Conservation (phyloP, 148 eudicot genomes). For the Heliosperma pusillum region DNA sequence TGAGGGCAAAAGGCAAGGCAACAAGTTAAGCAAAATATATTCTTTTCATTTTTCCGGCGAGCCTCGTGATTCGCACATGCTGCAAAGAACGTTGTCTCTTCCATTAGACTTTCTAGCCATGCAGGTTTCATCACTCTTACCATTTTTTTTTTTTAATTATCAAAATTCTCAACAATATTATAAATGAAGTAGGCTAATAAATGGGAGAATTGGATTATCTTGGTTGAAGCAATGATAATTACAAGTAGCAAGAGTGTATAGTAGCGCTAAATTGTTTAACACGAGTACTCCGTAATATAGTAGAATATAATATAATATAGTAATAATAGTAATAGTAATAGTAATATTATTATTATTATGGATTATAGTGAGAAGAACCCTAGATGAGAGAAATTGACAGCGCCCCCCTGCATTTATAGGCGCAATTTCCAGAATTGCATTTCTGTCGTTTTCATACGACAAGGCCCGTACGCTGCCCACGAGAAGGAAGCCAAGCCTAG, state of each 20-base stretch:
- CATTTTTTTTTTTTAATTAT: neutral
- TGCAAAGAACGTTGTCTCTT: slow-evolving; percentile 58
- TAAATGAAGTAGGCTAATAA: too few species aligned
- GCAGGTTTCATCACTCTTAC: slow-evolving; percentile 51
- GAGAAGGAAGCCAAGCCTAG: slow-evolving; percentile 1
- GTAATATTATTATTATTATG: neutral
- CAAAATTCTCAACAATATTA: neutral
- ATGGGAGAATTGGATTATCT: neutral
- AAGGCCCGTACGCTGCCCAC: slow-evolving; percentile 16
- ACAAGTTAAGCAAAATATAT: slow-evolving; percentile 75
- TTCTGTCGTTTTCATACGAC: slow-evolving; percentile 18
- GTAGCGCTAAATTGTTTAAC: neutral
- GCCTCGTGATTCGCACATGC: slow-evolving; percentile 53
- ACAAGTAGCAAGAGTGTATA: neutral
- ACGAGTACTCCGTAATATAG: too few species aligned
- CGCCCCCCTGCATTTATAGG: neutral
- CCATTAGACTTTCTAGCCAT: slow-evolving; percentile 68
- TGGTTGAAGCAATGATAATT: neutral
- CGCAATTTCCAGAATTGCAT: slow-evolving; percentile 15
- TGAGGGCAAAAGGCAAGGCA: slow-evolving; percentile 77
- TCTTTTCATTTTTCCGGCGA: slow-evolving; percentile 73
- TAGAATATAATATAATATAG: neutral
- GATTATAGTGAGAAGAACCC: neutral
- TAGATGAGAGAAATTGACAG: neutral
- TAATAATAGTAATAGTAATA: neutral